A percentile compares a stretch with the other conserved stretches of the same genome.
Evolutionary conservation across 352 stramenopile species (phyloP).

Genomic region (Phytophthora melonis): DNA sequence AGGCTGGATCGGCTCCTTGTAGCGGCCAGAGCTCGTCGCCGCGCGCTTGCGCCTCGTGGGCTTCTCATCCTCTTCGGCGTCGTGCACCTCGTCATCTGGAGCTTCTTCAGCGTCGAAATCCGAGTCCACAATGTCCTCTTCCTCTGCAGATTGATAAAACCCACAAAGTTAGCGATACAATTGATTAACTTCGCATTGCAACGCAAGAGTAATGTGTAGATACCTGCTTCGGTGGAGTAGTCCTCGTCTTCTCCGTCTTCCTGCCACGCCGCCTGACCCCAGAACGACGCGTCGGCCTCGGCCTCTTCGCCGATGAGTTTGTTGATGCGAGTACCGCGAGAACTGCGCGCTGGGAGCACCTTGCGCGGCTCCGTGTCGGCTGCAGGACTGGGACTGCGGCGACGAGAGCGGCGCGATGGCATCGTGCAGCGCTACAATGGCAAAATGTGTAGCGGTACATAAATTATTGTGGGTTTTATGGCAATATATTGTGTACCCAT

Average conservation of each 20-base stretch:
- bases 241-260: constrained; percentile 88
- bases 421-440: constrained; percentile 2
- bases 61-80: constrained; percentile 65
- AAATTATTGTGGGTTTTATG: constrained; percentile 2
- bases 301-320: constrained; percentile 89
- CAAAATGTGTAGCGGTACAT: neutral
- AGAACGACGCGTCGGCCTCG: constrained; percentile 90
- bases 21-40: constrained; percentile 34
- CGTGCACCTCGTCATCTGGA: constrained; percentile 83
- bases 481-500: neutral
- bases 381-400: constrained; percentile 19
- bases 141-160: constrained; percentile 55
- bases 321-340: constrained; percentile 79
- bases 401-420: constrained; percentile 12
- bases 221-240: constrained; percentile 90
- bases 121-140: constrained; percentile 89
- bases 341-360: constrained; percentile 68
- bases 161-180: constrained; percentile 5
- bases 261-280: constrained; percentile 86
- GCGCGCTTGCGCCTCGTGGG: constrained; percentile 38
- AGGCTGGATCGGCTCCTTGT: constrained; percentile 45
- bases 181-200: too few species aligned
- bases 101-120: constrained; percentile 90
- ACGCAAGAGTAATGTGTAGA: neutral
- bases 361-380: constrained; percentile 36